These are phyloP conservation scores for Meripilus lineatus DNA, from an alignment of 1,284 basidiomycete species.

Conservation along the genomic window DNA sequence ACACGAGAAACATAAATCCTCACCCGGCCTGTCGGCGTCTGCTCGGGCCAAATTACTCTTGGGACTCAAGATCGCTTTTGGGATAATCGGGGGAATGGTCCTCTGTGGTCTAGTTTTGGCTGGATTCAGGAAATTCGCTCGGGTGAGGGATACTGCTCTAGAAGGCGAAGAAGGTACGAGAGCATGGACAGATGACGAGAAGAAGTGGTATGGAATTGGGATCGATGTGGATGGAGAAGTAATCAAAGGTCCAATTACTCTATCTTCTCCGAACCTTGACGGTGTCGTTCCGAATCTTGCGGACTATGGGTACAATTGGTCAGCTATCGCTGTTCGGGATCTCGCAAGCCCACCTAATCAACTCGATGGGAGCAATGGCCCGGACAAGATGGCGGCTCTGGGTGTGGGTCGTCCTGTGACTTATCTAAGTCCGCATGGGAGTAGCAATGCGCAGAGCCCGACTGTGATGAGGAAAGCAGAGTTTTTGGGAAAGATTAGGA, in stretches of 20 bases:
- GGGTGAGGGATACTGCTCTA: conserved; percentile 54
- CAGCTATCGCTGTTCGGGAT: conserved; percentile 5
- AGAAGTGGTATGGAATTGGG: conserved; percentile 60
- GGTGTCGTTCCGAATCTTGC: background rate
- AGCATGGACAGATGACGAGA: conserved; percentile 57
- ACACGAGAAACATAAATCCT: conserved; percentile 20
- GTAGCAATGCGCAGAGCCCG: conserved; percentile 29
- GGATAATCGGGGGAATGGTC: conserved; percentile 54
- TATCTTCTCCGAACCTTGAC: background rate
- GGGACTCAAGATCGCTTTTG: conserved; percentile 59
- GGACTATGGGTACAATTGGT: conserved; percentile 22
- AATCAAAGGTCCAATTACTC: background rate
- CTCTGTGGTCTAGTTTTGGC: conserved; percentile 52
- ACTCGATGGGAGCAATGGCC: too few relatives aligned
- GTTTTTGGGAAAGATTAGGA: conserved; percentile 54
- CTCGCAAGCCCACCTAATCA: background rate
- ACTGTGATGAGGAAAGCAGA: conserved; percentile 63
- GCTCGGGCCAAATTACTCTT: conserved; percentile 47
- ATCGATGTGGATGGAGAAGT: conserved; percentile 27
- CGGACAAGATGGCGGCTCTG: conserved; percentile 3
- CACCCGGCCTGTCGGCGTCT: conserved; percentile 32
- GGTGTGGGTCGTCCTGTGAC: background rate
- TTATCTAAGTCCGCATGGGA: background rate
- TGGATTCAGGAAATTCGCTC: conserved; percentile 46
- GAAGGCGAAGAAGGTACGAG: conserved; percentile 49